Conservation (phyloP, 2,329 filamentous ascomycete species). For the Pyrenochaeta sp. region DNA sequence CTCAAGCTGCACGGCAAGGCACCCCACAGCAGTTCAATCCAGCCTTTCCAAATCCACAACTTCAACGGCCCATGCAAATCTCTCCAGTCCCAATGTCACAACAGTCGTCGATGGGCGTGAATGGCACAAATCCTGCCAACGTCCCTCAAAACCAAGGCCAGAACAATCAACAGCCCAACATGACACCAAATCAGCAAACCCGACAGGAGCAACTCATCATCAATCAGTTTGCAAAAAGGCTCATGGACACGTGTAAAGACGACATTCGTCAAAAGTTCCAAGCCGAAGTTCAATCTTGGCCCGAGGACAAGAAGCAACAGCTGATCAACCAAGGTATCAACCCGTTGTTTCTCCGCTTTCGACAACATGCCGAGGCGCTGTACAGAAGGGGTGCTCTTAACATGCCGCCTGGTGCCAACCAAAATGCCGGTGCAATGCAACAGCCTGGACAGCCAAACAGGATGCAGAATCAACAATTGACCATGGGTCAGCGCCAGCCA, state of each 20-base stretch:
- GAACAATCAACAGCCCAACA: conserved; percentile 42
- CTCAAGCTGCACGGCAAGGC: conserved; percentile 47
- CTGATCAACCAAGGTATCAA: conserved; percentile 57
- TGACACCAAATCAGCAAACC: conserved; percentile 36
- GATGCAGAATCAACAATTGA: conserved; percentile 38
- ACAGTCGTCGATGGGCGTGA: conserved; percentile 44
- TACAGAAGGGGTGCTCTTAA: conserved; percentile 33
- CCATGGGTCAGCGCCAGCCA: conserved; percentile 37
- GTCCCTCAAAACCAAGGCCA: conserved; percentile 33
- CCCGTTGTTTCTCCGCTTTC: conserved; percentile 61
- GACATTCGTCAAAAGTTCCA: conserved; percentile 58
- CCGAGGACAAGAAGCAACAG: conserved; percentile 58
- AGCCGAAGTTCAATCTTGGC: conserved; percentile 53
- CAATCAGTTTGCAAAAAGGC: conserved; percentile 55
- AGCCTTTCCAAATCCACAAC: conserved; percentile 57
- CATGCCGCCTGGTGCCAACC: conserved; percentile 16
- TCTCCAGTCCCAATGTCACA: conserved; percentile 57
- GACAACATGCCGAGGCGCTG: conserved; percentile 55
- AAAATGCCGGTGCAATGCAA: conserved; percentile 47
- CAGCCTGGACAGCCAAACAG: conserved; percentile 34
- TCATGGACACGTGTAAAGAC: conserved; percentile 57
- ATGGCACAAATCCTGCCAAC: conserved; percentile 30
- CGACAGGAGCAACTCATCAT: conserved; percentile 46
- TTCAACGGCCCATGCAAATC: conserved; percentile 60
- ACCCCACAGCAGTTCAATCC: conserved; percentile 54